Evolutionary conservation across 148 eudicot species (phyloP).

Genomic region (Rhododendron henanense): DNA sequence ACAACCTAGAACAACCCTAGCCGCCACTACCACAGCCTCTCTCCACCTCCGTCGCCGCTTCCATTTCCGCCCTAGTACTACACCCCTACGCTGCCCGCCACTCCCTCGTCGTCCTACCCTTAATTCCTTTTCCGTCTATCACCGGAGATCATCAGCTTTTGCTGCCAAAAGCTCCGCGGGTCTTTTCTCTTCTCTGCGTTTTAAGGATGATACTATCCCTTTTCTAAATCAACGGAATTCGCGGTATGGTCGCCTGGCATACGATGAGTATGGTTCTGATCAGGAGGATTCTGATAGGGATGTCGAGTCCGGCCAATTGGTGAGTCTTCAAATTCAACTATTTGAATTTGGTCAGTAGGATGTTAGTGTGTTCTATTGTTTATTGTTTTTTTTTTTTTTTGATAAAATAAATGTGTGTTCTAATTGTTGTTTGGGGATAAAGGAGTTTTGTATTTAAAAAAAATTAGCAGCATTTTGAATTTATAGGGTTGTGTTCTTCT

Average conservation of each 20-base stretch:
- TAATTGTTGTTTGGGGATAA: not conserved
- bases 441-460: not conserved
- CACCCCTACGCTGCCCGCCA: conserved; percentile 7
- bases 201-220: conserved; percentile 16
- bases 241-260: conserved; percentile 56
- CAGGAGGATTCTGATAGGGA: conserved; percentile 55
- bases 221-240: conserved; percentile 28
- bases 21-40: conserved; percentile 1
- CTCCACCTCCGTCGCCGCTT: conserved; percentile 13
- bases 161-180: conserved; percentile 11
- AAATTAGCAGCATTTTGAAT: not conserved
- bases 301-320: conserved; percentile 31
- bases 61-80: not conserved
- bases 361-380: not conserved
- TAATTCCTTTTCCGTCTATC: not conserved
- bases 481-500: not conserved
- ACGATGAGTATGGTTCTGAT: conserved; percentile 51
- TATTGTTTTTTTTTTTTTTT: no score
- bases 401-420: no score
- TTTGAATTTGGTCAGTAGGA: not conserved
- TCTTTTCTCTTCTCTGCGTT: conserved; percentile 12
- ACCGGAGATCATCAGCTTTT: not conserved
- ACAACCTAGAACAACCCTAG: conserved; percentile 7
- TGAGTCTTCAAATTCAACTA: conserved; percentile 17
- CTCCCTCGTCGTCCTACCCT: not conserved